A percentile compares a stretch with the other conserved stretches of the same genome.
phyloP scores from a whole-genome alignment of 2,329 filamentous ascomycete genomes.

The Phialophora tarda region DNA sequence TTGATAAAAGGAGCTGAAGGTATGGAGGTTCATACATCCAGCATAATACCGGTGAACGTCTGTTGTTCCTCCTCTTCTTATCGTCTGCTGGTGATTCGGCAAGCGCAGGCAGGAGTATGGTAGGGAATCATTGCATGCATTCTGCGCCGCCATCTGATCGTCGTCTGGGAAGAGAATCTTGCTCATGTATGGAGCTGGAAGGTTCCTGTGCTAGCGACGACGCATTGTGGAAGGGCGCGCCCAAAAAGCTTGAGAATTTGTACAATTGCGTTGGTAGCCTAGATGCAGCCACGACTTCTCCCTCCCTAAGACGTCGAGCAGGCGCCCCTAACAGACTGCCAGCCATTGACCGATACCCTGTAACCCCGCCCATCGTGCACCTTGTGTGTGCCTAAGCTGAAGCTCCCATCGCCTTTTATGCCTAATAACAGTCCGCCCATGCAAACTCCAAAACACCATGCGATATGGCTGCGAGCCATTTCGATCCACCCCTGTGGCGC shows the following conservation, averaged over 20 bases:
- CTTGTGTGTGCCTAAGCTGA: background rate
- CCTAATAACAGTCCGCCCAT: background rate
- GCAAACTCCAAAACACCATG: background rate
- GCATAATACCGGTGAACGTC: background rate
- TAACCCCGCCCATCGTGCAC: background rate
- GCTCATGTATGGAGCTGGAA: background rate
- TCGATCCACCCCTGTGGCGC: background rate
- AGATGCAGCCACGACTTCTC: background rate
- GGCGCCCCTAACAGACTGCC: background rate
- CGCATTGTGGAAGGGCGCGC: background rate
- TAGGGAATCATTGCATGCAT: background rate
- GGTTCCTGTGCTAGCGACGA: background rate
- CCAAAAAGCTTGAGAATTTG: background rate
- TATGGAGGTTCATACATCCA: background rate
- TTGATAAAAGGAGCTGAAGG: background rate
- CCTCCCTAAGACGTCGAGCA: background rate
- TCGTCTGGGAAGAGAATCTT: background rate
- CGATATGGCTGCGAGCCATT: background rate
- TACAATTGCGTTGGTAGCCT: background rate
- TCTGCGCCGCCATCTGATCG: background rate
- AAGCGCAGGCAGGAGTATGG: background rate
- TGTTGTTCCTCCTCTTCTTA: background rate
- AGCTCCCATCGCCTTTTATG: background rate
- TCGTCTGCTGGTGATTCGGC: background rate
- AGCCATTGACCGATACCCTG: background rate